These are phyloP conservation scores for Elymus sibiricus DNA, from an alignment of 176 grass and related monocot genomes.

Conservation along the genomic window DNA sequence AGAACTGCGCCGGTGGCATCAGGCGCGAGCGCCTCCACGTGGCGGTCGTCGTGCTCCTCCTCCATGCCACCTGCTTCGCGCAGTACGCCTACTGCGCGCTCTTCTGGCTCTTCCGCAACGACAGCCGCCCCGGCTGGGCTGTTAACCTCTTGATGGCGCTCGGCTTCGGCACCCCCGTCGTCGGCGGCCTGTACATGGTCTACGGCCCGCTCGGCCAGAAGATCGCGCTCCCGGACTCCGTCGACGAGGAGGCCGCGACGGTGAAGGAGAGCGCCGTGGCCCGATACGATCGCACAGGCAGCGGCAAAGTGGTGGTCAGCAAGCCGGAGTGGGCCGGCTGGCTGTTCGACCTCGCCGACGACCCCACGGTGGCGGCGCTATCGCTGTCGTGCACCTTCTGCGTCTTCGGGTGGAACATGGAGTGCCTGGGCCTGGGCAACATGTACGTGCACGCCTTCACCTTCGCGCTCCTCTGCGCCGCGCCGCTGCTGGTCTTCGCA, in stretches of 20 bases:
- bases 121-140: constrained; percentile 47
- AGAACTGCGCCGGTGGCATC: constrained; percentile 11
- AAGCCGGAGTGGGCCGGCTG: constrained; percentile 57
- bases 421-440: constrained; percentile 71
- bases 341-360: constrained; percentile 58
- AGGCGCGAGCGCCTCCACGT: constrained; percentile 47
- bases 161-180: constrained; percentile 37
- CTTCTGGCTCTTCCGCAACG: constrained; percentile 50
- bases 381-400: constrained; percentile 64
- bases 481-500: constrained; percentile 59
- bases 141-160: constrained; percentile 55
- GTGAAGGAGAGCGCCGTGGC: background rate
- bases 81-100: constrained; percentile 62
- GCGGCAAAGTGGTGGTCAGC: background rate
- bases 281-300: no score
- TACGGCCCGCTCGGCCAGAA: constrained; percentile 55
- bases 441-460: constrained; percentile 78
- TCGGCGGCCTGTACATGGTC: constrained; percentile 47
- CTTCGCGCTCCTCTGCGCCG: constrained; percentile 59
- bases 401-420: constrained; percentile 91
- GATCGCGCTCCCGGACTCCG: background rate
- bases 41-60: constrained; percentile 35
- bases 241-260: background rate
- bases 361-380: constrained; percentile 39
- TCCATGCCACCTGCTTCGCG: constrained; percentile 60